phyloP scores from a whole-genome alignment of 352 stramenopile species.

The Pythium monospermum region DNA sequence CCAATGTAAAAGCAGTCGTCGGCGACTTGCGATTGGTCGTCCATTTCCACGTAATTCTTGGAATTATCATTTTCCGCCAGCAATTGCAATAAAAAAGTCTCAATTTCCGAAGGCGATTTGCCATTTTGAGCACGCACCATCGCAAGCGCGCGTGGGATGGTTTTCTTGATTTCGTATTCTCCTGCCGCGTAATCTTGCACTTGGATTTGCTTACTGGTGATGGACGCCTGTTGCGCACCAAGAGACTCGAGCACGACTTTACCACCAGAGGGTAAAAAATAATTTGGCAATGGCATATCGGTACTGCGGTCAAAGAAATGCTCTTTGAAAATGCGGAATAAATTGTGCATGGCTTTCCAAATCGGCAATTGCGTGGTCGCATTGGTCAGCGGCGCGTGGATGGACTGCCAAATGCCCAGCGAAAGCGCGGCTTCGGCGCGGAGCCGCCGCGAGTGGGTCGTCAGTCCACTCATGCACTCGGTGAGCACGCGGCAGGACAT shows the following conservation, averaged over 20 bases:
- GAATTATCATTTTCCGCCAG: conserved; percentile 85
- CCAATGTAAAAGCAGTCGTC: conserved; percentile 86
- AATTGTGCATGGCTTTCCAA: conserved; percentile 84
- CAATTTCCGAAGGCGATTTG: conserved; percentile 73
- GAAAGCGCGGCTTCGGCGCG: conserved; percentile 71
- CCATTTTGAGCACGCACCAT: conserved; percentile 77
- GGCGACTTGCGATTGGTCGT: conserved; percentile 76
- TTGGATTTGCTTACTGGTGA: conserved; percentile 82
- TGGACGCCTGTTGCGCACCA: conserved; percentile 72
- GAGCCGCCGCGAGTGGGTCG: conserved; percentile 70
- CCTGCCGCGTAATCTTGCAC: conserved; percentile 80
- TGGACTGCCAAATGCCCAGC: conserved; percentile 81
- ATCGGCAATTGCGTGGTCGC: conserved; percentile 75
- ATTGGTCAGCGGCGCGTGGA: conserved; percentile 77
- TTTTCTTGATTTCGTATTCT: conserved; percentile 88
- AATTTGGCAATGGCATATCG: conserved; percentile 85
- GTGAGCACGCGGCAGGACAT: conserved; percentile 82
- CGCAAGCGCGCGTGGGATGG: conserved; percentile 65
- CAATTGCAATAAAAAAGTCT: conserved; percentile 72
- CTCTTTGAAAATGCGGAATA: conserved; percentile 87
- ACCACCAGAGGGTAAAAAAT: conserved; percentile 78
- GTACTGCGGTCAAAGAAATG: conserved; percentile 79
- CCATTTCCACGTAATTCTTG: conserved; percentile 88
- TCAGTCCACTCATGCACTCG: conserved; percentile 81
- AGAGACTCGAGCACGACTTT: conserved; percentile 77